These are phyloP conservation scores for Ceratocystis colombiana DNA, from an alignment of 2,329 filamentous ascomycete species.

Conservation along the genomic window DNA sequence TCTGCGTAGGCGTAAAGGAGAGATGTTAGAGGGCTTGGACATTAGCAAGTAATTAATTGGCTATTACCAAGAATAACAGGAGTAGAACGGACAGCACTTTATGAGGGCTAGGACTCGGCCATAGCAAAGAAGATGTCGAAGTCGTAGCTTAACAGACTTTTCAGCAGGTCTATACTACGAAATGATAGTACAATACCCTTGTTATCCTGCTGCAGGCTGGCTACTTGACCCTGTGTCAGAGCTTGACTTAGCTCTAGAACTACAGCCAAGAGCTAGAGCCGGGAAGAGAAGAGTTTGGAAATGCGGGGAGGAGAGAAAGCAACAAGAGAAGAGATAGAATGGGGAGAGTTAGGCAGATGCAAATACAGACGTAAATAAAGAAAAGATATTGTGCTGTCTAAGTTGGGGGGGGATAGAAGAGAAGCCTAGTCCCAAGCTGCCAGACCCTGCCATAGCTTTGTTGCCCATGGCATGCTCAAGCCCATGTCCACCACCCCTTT, in stretches of 20 bases:
- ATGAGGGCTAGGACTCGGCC: background rate
- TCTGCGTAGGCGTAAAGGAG: no score
- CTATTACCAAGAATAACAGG: background rate
- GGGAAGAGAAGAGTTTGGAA: background rate
- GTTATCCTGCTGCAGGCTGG: background rate
- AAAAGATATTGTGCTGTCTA: background rate
- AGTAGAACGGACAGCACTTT: background rate
- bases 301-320: background rate
- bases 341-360: background rate
- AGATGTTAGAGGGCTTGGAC: no score
- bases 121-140: background rate
- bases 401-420: background rate
- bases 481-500: no score
- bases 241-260: conserved; percentile 2
- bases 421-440: no score
- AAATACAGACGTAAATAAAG: background rate
- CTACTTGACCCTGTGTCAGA: background rate
- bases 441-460: no score
- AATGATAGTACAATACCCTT: background rate
- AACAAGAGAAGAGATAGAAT: background rate
- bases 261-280: background rate
- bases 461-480: no score
- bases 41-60: background rate
- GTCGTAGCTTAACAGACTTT: background rate
- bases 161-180: background rate